A percentile compares a stretch with the other conserved stretches of the same genome.
phyloP scores from a whole-genome alignment of 306 rosid genomes.

The Rubus idaeus region DNA sequence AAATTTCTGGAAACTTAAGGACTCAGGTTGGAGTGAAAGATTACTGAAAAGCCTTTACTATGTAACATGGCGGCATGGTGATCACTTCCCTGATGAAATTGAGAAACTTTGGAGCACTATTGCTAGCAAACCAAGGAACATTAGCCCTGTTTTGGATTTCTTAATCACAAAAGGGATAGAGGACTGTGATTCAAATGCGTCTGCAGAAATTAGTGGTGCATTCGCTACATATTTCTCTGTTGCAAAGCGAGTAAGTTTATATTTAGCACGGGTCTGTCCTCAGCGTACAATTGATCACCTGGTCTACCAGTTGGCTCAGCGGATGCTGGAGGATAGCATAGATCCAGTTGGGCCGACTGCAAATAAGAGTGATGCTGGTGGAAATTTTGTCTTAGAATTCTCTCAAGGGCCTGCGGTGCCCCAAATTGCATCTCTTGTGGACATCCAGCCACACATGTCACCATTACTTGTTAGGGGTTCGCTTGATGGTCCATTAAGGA shows the following conservation, averaged over 20 bases:
- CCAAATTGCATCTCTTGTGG: slow-evolving; percentile 82
- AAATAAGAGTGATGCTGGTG: slow-evolving; percentile 70
- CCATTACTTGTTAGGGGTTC: slow-evolving; percentile 99
- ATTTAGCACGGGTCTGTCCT: slow-evolving; percentile 97
- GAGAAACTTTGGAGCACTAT: slow-evolving; percentile 99
- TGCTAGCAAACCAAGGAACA: slow-evolving; percentile 98
- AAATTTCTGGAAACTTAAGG: slow-evolving; percentile 97
- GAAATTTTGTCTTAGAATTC: slow-evolving; percentile 86
- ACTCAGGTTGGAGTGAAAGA: slow-evolving; percentile 96
- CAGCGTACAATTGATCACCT: slow-evolving; percentile 97
- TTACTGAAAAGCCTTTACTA: slow-evolving; percentile 94
- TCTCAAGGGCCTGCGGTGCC: slow-evolving; percentile 95
- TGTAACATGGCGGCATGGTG: slow-evolving; percentile 97
- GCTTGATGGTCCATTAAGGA: slow-evolving; percentile 96
- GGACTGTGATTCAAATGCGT: slow-evolving; percentile 98
- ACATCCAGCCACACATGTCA: slow-evolving; percentile 98
- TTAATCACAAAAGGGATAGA: slow-evolving; percentile 98
- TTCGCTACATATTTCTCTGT: slow-evolving; percentile 98
- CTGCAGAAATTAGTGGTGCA: slow-evolving; percentile 98
- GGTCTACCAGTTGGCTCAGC: slow-evolving; percentile 93
- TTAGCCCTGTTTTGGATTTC: slow-evolving; percentile 98
- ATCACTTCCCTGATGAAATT: slow-evolving; percentile 97
- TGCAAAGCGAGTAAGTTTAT: slow-evolving; percentile 93
- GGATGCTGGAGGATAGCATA: slow-evolving; percentile 90
- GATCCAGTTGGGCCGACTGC: slow-evolving; percentile 63